Evolutionary conservation across 164 flowering plant genomes (phyloP).

Genomic region (Macadamia integrifolia): DNA sequence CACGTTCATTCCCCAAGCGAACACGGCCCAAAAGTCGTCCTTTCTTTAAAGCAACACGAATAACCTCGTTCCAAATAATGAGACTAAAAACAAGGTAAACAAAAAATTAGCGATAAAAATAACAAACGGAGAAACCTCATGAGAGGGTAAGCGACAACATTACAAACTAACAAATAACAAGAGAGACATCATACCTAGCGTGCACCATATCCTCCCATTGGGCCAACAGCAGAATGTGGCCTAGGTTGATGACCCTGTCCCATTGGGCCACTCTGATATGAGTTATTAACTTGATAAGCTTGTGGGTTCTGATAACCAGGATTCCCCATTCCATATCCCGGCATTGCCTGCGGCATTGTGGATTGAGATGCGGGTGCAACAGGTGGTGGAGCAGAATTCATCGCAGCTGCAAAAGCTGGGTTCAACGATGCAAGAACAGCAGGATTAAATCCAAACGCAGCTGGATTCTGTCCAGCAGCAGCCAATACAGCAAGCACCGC

Average conservation of each 20-base stretch:
- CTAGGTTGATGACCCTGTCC: slow-evolving; percentile 18
- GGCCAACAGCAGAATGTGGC: slow-evolving; percentile 16
- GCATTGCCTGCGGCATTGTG: slow-evolving; percentile 9
- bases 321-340: slow-evolving; percentile 23
- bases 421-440: slow-evolving; percentile 23
- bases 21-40: slow-evolving; percentile 24
- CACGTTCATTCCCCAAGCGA: slow-evolving; percentile 24
- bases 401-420: slow-evolving; percentile 20
- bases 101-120: slow-evolving; percentile 13
- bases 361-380: background rate
- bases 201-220: slow-evolving; percentile 18
- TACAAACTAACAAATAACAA: background rate
- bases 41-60: slow-evolving; percentile 33
- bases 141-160: background rate
- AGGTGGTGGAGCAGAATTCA: slow-evolving; percentile 10
- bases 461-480: slow-evolving; percentile 35
- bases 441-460: slow-evolving; percentile 27
- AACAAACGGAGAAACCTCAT: background rate
- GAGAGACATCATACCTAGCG: slow-evolving; percentile 21
- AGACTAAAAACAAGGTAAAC: slow-evolving; percentile 21
- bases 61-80: slow-evolving; percentile 24
- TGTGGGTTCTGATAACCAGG: slow-evolving; percentile 18
- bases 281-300: slow-evolving; percentile 14
- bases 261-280: slow-evolving; percentile 13
- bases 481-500: slow-evolving; percentile 31